phyloP scores from a whole-genome alignment of 2,329 filamentous ascomycete genomes.

The Monosporascus sp. region DNA sequence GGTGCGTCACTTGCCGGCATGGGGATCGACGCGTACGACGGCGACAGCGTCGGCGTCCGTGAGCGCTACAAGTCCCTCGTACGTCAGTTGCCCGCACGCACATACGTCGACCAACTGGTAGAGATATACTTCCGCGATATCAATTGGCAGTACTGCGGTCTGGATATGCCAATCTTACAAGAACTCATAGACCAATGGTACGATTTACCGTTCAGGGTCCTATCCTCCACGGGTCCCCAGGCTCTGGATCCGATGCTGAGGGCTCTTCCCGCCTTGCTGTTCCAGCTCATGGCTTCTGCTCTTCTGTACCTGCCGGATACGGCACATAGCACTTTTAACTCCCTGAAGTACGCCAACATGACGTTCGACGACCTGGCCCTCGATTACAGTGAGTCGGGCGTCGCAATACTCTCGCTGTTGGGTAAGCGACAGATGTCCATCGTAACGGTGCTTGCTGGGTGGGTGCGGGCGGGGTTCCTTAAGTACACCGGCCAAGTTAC shows the following conservation, averaged over 20 bases:
- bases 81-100: conserved; percentile 49
- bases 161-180: conserved; percentile 49
- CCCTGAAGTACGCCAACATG: conserved; percentile 55
- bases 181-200: conserved; percentile 50
- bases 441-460: conserved; percentile 52
- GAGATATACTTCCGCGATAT: conserved; percentile 51
- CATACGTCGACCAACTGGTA: conserved; percentile 49
- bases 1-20: conserved; percentile 29
- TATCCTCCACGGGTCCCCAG: conserved; percentile 44
- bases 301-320: conserved; percentile 46
- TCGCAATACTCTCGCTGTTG: conserved; percentile 46
- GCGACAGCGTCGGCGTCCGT: conserved; percentile 36
- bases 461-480: conserved; percentile 49
- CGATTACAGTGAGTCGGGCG: conserved; percentile 56
- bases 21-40: conserved; percentile 23
- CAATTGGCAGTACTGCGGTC: conserved; percentile 53
- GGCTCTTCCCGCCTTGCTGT: conserved; percentile 54
- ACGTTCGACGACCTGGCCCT: conserved; percentile 54
- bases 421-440: conserved; percentile 53
- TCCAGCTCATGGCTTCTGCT: conserved; percentile 51
- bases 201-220: conserved; percentile 43
- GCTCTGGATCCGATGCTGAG: conserved; percentile 45
- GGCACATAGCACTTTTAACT: conserved; percentile 43
- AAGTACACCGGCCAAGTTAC: conserved; percentile 56
- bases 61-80: conserved; percentile 56